Conservation (phyloP, 768 basidiomycete genomes). For the Leccinum broughii region DNA sequence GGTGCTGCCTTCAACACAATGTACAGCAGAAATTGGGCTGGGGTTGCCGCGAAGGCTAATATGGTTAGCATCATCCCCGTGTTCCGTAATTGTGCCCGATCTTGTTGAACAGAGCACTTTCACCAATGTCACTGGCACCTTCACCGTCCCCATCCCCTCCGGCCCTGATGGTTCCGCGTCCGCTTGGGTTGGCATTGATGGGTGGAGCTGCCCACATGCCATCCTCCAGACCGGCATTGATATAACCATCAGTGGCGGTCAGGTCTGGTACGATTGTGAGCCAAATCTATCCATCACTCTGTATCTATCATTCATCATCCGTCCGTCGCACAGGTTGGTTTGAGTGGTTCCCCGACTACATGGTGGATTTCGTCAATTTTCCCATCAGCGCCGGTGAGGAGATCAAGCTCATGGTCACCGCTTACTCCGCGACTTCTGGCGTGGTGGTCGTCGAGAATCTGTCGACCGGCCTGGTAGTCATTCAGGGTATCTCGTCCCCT, state of each 20-base stretch:
- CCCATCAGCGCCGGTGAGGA: neutral
- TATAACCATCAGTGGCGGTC: neutral
- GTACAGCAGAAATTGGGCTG: conserved; percentile 26
- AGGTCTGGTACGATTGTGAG: neutral
- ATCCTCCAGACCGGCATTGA: neutral
- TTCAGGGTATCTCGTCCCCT: neutral
- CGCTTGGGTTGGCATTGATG: neutral
- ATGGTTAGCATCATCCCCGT: no score
- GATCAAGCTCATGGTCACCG: neutral
- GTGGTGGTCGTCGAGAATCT: neutral
- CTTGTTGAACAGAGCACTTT: neutral
- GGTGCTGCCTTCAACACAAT: conserved; percentile 3
- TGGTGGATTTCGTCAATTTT: neutral
- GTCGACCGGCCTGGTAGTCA: neutral
- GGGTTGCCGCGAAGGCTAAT: no score
- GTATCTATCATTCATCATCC: neutral
- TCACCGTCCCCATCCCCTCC: neutral
- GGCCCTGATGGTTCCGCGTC: neutral
- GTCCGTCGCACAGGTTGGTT: neutral
- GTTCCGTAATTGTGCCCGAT: no score
- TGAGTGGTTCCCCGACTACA: neutral
- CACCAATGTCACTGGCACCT: no score
- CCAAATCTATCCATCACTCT: neutral
- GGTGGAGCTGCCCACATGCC: neutral
- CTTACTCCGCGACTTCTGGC: neutral